Conservation (phyloP, 257 asterid species). For the Scutellaria barbata region DNA sequence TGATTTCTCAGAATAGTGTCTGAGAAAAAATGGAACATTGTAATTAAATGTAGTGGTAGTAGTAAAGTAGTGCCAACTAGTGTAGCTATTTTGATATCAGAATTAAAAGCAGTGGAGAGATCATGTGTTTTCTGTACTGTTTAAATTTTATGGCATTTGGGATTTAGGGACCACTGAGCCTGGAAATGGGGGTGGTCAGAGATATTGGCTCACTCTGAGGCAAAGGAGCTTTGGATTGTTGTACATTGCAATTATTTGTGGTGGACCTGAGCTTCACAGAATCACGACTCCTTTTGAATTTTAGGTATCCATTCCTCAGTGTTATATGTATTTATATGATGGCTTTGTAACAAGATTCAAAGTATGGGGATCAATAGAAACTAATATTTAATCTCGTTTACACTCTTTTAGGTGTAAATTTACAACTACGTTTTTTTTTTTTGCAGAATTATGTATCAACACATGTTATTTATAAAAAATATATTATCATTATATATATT, state of each 20-base stretch:
- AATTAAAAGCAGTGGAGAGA: slow-evolving; percentile 24
- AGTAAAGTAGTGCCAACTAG: slow-evolving; percentile 21
- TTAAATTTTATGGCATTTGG: slow-evolving; percentile 10
- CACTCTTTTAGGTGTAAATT: no score
- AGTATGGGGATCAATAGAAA: no score
- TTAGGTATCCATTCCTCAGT: no score
- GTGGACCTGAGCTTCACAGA: slow-evolving; percentile 15
- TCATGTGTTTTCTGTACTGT: slow-evolving; percentile 18
- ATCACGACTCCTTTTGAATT: no score
- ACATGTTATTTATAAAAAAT: no score
- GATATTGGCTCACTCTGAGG: slow-evolving; percentile 12
- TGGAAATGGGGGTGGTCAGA: not conserved
- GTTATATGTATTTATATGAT: no score
- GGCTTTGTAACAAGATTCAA: no score
- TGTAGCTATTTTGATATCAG: slow-evolving; percentile 20
- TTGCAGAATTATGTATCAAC: no score
- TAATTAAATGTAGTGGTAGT: not conserved
- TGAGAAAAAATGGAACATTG: slow-evolving; percentile 34
- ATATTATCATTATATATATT: no score
- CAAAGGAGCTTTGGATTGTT: not conserved
- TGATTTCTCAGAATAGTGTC: slow-evolving; percentile 62
- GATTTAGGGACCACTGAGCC: slow-evolving; percentile 12
- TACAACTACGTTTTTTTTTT: no score
- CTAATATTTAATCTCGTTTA: no score
- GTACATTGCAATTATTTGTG: slow-evolving; percentile 21